Percentiles rank a stretch among this genome's conserved stretches.
Evolutionary conservation across 208 protist genomes (phyloP).

Genomic region (Crithidia bombi): DNA sequence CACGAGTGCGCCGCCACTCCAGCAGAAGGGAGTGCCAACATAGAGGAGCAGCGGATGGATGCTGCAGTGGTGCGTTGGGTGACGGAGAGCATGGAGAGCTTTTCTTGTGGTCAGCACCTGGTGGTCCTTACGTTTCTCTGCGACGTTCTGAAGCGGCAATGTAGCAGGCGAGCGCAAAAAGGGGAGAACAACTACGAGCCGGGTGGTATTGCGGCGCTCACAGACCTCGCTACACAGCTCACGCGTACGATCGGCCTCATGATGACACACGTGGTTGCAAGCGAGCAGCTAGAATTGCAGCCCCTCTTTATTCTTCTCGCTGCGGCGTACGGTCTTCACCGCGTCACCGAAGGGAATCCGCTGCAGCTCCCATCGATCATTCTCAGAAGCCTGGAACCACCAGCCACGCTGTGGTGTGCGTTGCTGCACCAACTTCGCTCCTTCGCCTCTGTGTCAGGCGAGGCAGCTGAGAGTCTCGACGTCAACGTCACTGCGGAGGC

Average conservation of each 20-base stretch:
- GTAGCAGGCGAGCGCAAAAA: background rate
- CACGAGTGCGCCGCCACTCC: background rate
- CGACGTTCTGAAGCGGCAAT: conserved; percentile 48
- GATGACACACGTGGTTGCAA: conserved; percentile 28
- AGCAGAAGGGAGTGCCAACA: background rate
- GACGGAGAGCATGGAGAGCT: conserved; percentile 27
- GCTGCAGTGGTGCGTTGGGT: conserved; percentile 65
- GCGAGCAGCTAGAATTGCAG: conserved; percentile 72
- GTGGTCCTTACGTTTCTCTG: conserved; percentile 74
- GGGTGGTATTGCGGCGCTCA: background rate
- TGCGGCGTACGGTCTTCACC: conserved; percentile 61
- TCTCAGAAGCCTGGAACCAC: conserved; percentile 32
- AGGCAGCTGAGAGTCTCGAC: background rate
- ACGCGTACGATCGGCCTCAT: conserved; percentile 29
- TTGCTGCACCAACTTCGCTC: conserved; percentile 53
- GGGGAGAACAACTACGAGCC: background rate
- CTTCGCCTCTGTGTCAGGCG: background rate
- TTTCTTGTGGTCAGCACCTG: conserved; percentile 80
- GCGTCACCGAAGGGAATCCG: conserved; percentile 29
- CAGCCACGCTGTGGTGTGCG: conserved; percentile 55
- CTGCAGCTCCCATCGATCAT: conserved; percentile 19
- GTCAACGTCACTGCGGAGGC: conserved; percentile 8
- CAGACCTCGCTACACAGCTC: background rate
- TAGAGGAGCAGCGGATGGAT: conserved; percentile 34
- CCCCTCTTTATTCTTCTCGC: conserved; percentile 63